phyloP scores from a whole-genome alignment of 192 early-diverging fungal species.

The Pecoramyces ruminantium region DNA sequence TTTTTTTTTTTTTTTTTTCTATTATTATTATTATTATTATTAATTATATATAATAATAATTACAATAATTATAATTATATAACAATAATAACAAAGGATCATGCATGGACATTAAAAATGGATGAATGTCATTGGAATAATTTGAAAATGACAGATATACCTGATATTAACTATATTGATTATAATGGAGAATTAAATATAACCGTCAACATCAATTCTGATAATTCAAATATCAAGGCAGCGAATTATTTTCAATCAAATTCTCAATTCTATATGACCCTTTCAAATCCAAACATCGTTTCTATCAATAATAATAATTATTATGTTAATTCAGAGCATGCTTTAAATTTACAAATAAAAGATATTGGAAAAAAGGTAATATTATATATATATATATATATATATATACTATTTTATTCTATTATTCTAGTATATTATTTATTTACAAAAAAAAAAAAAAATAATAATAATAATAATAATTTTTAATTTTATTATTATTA shows the following conservation, averaged over 20 bases:
- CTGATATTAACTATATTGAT: neutral
- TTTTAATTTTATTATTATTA: too few species aligned
- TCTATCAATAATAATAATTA: neutral
- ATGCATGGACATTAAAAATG: neutral
- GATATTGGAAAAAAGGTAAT: neutral
- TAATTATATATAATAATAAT: too few species aligned
- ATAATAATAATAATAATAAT: too few species aligned
- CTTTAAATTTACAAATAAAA: neutral
- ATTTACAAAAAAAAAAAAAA: too few species aligned
- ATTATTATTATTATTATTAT: too few species aligned
- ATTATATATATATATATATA: too few species aligned
- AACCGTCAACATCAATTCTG: neutral
- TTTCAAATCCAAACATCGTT: neutral
- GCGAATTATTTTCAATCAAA: neutral
- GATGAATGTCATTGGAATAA: neutral
- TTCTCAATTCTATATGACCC: neutral
- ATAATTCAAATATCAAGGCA: neutral
- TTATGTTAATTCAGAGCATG: neutral
- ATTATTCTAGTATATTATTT: too few species aligned
- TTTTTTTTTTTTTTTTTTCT: too few species aligned
- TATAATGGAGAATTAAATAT: neutral
- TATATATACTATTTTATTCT: too few species aligned
- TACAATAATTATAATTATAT: too few species aligned
- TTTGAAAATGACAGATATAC: neutral
- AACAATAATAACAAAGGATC: neutral